Conservation (phyloP, 441 rosid species). For the Populus hybrid region DNA sequence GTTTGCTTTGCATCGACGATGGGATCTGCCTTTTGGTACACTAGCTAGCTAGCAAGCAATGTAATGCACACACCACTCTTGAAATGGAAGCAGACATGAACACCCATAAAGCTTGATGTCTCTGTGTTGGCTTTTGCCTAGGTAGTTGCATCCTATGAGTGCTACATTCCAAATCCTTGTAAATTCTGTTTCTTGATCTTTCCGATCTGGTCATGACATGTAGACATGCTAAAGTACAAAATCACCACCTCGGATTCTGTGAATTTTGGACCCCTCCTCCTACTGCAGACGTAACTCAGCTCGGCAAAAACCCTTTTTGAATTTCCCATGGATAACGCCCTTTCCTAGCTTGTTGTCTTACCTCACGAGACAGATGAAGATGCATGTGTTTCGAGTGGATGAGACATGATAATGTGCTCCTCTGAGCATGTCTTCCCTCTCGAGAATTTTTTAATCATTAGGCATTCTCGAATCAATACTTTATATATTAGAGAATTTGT, state of each 20-base stretch:
- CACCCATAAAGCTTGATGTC: neutral
- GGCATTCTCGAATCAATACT: no score
- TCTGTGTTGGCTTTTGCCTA: neutral
- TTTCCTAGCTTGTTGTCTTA: neutral
- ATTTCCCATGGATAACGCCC: neutral
- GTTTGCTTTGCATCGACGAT: neutral
- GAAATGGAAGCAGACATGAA: neutral
- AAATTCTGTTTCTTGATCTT: neutral
- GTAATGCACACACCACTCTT: neutral
- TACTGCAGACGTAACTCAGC: neutral
- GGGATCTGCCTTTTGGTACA: neutral
- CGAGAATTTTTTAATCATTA: neutral
- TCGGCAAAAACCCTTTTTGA: neutral
- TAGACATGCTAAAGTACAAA: neutral
- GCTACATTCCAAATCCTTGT: neutral
- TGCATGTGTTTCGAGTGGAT: neutral
- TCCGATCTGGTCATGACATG: neutral
- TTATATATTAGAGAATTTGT: no score
- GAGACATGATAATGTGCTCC: neutral
- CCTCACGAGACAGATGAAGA: constrained; percentile 17
- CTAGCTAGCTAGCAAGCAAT: neutral
- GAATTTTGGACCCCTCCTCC: neutral
- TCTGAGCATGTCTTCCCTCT: neutral
- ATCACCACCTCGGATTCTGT: neutral
- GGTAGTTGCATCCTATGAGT: neutral